A percentile compares a stretch with the other conserved stretches of the same genome.
Evolutionary conservation across 805 yeast species (phyloP).

Genomic region (Wickerhamiella sergipiensis): DNA sequence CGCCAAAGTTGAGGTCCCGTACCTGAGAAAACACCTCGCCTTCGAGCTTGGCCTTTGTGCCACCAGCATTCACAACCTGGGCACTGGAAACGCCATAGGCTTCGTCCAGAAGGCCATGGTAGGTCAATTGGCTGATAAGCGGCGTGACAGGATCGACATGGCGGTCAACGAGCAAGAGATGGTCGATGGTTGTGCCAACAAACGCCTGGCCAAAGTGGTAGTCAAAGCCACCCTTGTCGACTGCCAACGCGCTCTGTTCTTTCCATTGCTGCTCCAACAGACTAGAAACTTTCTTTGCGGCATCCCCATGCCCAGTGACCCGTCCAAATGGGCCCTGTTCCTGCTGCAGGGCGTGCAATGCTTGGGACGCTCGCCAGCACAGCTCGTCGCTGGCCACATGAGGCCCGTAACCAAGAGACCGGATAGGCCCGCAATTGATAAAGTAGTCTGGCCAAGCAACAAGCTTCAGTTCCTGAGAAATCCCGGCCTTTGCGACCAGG

Average conservation of each 20-base stretch:
- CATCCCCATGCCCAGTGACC: conserved; percentile 45
- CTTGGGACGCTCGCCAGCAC: conserved; percentile 29
- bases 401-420: conserved; percentile 29
- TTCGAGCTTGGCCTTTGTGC: conserved; percentile 3
- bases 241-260: conserved; percentile 21
- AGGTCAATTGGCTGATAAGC: conserved; percentile 61
- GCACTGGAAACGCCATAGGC: conserved; percentile 34
- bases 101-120: conserved; percentile 73
- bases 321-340: conserved; percentile 37
- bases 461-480: conserved; percentile 31
- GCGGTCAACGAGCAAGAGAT: conserved; percentile 68
- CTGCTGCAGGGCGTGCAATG: conserved; percentile 34
- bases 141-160: conserved; percentile 62
- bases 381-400: conserved; percentile 10
- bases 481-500: conserved; percentile 25
- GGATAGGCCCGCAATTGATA: conserved; percentile 16
- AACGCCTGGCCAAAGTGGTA: conserved; percentile 21
- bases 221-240: conserved; percentile 15
- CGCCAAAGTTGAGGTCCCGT: conserved; percentile 59
- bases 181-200: conserved; percentile 29
- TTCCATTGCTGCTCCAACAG: conserved; percentile 23
- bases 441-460: conserved; percentile 32
- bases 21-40: conserved; percentile 26
- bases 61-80: conserved; percentile 17
- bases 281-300: conserved; percentile 36